These are phyloP conservation scores for Curvularia sp. DNA, from an alignment of 2,329 filamentous ascomycete genomes.

Conservation along the genomic window DNA sequence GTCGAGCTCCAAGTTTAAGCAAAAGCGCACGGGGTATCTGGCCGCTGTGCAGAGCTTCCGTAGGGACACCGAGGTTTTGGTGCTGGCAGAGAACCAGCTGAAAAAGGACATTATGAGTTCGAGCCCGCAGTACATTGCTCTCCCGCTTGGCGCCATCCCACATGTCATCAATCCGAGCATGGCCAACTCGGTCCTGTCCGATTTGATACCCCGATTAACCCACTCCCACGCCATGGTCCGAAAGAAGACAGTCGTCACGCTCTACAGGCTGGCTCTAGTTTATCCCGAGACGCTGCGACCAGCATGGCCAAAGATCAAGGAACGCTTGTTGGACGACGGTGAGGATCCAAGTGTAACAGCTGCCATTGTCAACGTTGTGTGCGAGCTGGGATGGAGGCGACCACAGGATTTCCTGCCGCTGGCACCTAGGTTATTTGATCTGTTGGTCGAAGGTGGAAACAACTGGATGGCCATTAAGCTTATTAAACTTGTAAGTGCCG, in stretches of 20 bases:
- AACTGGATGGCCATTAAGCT: slow-evolving; percentile 99
- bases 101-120: slow-evolving; percentile 89
- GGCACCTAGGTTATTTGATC: slow-evolving; percentile 88
- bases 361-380: slow-evolving; percentile 95
- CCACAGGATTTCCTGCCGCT: slow-evolving; percentile 93
- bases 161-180: slow-evolving; percentile 93
- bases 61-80: slow-evolving; percentile 93
- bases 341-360: slow-evolving; percentile 94
- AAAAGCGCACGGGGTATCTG: slow-evolving; percentile 94
- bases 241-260: slow-evolving; percentile 94
- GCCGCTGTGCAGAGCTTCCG: slow-evolving; percentile 96
- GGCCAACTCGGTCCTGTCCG: slow-evolving; percentile 85
- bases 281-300: slow-evolving; percentile 92
- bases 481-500: slow-evolving; percentile 80
- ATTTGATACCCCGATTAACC: slow-evolving; percentile 82
- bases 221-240: slow-evolving; percentile 86
- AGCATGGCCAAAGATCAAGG: slow-evolving; percentile 97
- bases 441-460: slow-evolving; percentile 89
- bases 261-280: slow-evolving; percentile 93
- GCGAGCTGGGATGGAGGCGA: slow-evolving; percentile 91
- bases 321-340: slow-evolving; percentile 84
- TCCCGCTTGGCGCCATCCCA: slow-evolving; percentile 88
- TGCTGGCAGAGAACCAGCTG: slow-evolving; percentile 94
- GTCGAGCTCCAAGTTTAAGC: slow-evolving; percentile 92
- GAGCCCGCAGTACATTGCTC: slow-evolving; percentile 76